Evolutionary conservation across 768 basidiomycete genomes (phyloP).

Genomic region (Dentipellis fragilis): DNA sequence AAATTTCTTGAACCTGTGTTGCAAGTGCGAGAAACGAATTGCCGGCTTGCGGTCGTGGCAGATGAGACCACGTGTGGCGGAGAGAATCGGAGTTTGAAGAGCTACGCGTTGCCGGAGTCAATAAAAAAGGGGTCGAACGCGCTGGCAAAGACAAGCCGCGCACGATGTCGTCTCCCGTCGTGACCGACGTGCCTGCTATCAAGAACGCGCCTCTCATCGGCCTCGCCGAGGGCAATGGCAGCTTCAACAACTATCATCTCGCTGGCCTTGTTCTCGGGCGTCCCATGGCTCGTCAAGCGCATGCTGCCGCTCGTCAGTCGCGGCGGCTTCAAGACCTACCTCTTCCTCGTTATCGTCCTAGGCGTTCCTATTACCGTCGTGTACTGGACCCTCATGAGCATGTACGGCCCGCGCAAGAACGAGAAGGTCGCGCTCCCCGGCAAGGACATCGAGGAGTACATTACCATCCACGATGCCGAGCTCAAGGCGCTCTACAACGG

Average conservation of each 20-base stretch:
- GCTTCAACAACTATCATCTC: conserved; percentile 76
- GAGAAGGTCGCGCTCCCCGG: conserved; percentile 80
- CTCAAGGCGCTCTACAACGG: conserved; percentile 73
- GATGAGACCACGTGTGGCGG: no score
- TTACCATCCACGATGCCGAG: conserved; percentile 78
- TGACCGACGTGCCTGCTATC: conserved; percentile 66
- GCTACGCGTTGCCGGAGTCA: no score
- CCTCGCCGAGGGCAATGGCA: conserved; percentile 78
- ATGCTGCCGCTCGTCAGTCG: conserved; percentile 74
- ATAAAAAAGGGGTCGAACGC: no score
- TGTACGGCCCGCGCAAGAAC: conserved; percentile 71
- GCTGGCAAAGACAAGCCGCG: no score
- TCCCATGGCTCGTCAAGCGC: conserved; percentile 80
- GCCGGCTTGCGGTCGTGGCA: no score
- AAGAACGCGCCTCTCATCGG: conserved; percentile 79
- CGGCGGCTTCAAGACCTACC: conserved; percentile 78
- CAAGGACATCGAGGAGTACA: conserved; percentile 81
- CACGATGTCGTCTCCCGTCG: conserved; percentile 30
- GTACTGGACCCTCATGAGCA: conserved; percentile 88
- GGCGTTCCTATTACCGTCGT: conserved; percentile 69
- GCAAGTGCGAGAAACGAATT: no score
- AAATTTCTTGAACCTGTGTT: no score
- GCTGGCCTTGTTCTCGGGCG: conserved; percentile 63
- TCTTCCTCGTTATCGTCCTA: conserved; percentile 66
- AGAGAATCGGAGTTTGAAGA: no score